Conservation (phyloP, 345 rosid genomes). For the Eutrema yunnanense region DNA sequence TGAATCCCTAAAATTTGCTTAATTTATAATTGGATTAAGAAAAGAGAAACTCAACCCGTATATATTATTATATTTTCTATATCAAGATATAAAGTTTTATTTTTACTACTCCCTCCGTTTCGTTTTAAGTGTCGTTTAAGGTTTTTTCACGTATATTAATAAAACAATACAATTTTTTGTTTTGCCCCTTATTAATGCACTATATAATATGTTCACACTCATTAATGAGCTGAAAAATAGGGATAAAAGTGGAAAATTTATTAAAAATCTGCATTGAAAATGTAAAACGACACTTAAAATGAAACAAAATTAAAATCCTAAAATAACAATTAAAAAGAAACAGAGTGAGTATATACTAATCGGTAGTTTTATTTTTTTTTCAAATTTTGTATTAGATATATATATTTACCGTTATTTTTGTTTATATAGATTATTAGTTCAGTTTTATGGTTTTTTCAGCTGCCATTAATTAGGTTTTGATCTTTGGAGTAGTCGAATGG, state of each 20-base stretch:
- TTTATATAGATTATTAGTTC: neutral
- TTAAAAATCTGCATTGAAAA: too few species aligned
- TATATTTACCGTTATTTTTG: neutral
- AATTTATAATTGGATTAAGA: neutral
- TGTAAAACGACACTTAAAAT: too few species aligned
- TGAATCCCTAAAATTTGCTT: neutral
- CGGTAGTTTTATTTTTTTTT: neutral
- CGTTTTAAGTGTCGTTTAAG: too few species aligned
- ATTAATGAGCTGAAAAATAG: too few species aligned
- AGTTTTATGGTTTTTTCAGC: neutral
- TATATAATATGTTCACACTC: too few species aligned
- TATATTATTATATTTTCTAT: neutral
- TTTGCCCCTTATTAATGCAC: too few species aligned
- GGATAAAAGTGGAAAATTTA: too few species aligned
- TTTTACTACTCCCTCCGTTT: too few species aligned
- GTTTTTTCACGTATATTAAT: too few species aligned
- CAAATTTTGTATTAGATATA: neutral
- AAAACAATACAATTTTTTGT: too few species aligned
- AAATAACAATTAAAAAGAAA: too few species aligned
- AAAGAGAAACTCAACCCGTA: neutral
- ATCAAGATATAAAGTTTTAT: neutral
- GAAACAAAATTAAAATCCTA: too few species aligned
- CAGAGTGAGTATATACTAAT: neutral
- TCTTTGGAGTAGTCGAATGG: slow-evolving; percentile 16
- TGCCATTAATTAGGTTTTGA: neutral